Percentiles rank a stretch among this genome's conserved stretches.
These are phyloP conservation scores for Aspergillus sp. DNA, from an alignment of 2,329 filamentous ascomycete species.

Conservation along the genomic window DNA sequence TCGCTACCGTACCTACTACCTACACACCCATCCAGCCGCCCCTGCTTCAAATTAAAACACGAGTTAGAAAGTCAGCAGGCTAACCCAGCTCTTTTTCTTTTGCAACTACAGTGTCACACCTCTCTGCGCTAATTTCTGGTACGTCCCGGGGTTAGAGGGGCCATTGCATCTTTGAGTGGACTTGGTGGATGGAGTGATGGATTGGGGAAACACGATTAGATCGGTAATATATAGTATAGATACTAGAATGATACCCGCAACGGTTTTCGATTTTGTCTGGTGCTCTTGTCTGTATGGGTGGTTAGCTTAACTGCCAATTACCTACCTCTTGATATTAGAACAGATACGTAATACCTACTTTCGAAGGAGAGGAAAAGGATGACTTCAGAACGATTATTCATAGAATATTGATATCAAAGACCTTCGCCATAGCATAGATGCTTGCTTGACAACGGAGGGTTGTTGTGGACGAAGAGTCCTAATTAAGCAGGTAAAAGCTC, in stretches of 20 bases:
- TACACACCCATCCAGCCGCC: neutral
- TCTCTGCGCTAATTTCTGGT: constrained; percentile 85
- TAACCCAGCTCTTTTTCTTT: neutral
- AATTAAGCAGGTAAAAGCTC: too few species aligned
- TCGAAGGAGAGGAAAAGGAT: too few species aligned
- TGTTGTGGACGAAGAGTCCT: too few species aligned
- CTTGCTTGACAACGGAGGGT: too few species aligned
- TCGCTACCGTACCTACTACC: neutral
- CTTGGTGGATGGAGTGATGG: neutral
- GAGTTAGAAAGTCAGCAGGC: neutral
- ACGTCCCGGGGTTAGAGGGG: constrained; percentile 62
- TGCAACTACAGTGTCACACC: constrained; percentile 69
- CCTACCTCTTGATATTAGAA: too few species aligned
- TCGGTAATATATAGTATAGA: constrained; percentile 13
- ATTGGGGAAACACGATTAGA: neutral
- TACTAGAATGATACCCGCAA: constrained; percentile 26
- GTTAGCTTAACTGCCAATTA: too few species aligned
- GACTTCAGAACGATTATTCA: too few species aligned
- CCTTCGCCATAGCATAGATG: too few species aligned
- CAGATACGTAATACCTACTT: too few species aligned
- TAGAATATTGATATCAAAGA: too few species aligned
- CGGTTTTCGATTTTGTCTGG: constrained; percentile 18
- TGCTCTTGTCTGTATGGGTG: constrained; percentile 1
- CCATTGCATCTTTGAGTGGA: constrained; percentile 66
- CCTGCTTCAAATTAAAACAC: neutral